Evolutionary conservation across 23 red algal genomes (phyloP), one percentile per base, ranked within the genome.

Genomic region (Chondrus crispus): DNA sequence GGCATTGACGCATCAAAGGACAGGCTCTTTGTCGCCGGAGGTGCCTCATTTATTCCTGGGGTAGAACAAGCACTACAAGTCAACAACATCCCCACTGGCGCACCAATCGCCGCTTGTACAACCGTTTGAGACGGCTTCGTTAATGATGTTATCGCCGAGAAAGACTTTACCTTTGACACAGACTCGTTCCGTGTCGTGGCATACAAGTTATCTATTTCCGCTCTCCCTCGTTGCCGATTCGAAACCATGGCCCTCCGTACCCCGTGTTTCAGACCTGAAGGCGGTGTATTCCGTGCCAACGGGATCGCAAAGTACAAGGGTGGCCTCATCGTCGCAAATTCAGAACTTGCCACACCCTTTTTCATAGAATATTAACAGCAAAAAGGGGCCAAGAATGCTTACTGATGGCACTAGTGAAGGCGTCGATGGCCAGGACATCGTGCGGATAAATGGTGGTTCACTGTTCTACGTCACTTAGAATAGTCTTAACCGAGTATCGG

Each of bases 11-110:
- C 71, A 24, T 39, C 71, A 37, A 26, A 24, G 32, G 50, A 20
- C 42, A 11, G 6, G 1, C 32, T 90, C 18, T 90, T 80, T 43
- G 87, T 78, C 19, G 69, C 87, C 19, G 87, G 87, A 46, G 87
- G 29, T 6, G 87, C 71, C 2, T 4, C 52, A 10, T 8, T 90
- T 2, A 32, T 22, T 22, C 60, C 60, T 9, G 26, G 26, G 9
- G 60, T 22, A 32, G 60, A 66, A 19, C 71, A 26, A 0, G 24
- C 71, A 26, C 71, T 77, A 11, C 24, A 77, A 11, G 71, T 77
- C 26, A 39, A 77, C 2, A 38, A 42, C 29, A 48, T 77, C 28
- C 12, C 12, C 8, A 46, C 71, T 14, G 71, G 71, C 24, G 38
- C 32, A 46, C 10, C 28, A n/a, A 20, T 48, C 8, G 2, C 71